Evolutionary conservation across 1,284 basidiomycete genomes (phyloP), one percentile per base, ranked within the genome.

Genomic region (Irpex lacteus): DNA sequence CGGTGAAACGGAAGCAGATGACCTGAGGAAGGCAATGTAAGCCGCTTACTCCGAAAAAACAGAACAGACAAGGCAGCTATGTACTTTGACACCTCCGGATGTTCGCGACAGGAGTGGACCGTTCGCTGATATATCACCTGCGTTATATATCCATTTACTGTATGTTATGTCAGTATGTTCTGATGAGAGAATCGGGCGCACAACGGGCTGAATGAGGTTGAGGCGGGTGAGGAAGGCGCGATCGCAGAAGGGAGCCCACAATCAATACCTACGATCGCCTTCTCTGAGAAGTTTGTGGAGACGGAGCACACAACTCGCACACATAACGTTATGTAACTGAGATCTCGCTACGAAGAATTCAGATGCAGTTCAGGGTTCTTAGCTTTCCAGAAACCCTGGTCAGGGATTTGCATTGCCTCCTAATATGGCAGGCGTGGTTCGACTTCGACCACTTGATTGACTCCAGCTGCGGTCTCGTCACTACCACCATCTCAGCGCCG

Each of bases 391-490:
- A 59, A 47, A 36, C 11, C 19, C 57, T 11, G 40, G n/a, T 21
- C 40, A 13, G 4, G 53, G 52, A 59, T 49, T 26, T 34, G 55
- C 59, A 56, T 56, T 56, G 38, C 34, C 64, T 58, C 64, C 64
- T 44, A 60, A 65, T 59, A 63, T 60, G 60, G 64, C 26, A 65
- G 54, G 37, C 36, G 60, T 60, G 44, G 61, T 65, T 58, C 21
- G 54, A 56, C 32, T 34, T 36, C 8, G 19, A 8, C 9, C 59
- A 11, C 19, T n/a, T 38, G 40, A 36, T 60, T 59, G 50, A 15
- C 54, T 54, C 49, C 37, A 18, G 18, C 50, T 37, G 9, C 18
- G 50, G 3, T 53, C 40, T 44, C 15, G 40, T 44, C 26, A 26
- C 2, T 26, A 26, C 26, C 26, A 26, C 26, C 26, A 26, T 26